Percentiles rank a stretch among this genome's conserved stretches.
Conservation (phyloP, 768 basidiomycete species). For the Steccherinum ochraceum region DNA sequence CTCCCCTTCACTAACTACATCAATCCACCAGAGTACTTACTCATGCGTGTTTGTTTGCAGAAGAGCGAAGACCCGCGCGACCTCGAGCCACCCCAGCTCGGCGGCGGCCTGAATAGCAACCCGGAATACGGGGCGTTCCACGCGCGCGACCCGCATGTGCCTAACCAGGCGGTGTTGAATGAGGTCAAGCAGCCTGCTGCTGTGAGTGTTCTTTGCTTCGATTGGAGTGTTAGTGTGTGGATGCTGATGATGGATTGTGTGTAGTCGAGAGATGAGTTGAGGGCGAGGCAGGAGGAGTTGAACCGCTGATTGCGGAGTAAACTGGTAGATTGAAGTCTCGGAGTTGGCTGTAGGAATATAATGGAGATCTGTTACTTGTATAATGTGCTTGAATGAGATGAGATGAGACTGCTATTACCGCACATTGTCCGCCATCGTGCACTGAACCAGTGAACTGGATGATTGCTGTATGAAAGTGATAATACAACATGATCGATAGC, state of each 20-base stretch:
- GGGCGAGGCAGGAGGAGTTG: slow-evolving; percentile 11
- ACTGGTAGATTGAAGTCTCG: no score
- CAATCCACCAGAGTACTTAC: no score
- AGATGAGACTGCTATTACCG: no score
- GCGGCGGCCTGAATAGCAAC: slow-evolving; percentile 30
- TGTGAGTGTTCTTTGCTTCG: slow-evolving; percentile 28
- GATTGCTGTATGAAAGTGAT: no score
- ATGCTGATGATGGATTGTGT: background rate
- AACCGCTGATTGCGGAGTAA: slow-evolving; percentile 17
- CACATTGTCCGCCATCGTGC: no score
- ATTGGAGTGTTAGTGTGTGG: background rate
- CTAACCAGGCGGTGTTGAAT: slow-evolving; percentile 35
- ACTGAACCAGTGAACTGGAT: no score
- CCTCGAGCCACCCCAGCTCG: slow-evolving; percentile 22
- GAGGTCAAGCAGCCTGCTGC: slow-evolving; percentile 36
- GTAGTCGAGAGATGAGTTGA: slow-evolving; percentile 14
- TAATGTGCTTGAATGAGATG: no score
- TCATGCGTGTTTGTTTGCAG: no score
- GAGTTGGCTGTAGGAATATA: no score
- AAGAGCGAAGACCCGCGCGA: slow-evolving; percentile 57
- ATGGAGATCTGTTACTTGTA: no score
- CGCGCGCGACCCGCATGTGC: slow-evolving; percentile 46
- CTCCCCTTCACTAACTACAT: background rate
- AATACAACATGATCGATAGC: no score
- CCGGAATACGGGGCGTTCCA: slow-evolving; percentile 38